Evolutionary conservation across 2,329 filamentous ascomycete genomes (phyloP), one percentile per base, ranked within the genome.

Genomic region (Fusarium sp.): DNA sequence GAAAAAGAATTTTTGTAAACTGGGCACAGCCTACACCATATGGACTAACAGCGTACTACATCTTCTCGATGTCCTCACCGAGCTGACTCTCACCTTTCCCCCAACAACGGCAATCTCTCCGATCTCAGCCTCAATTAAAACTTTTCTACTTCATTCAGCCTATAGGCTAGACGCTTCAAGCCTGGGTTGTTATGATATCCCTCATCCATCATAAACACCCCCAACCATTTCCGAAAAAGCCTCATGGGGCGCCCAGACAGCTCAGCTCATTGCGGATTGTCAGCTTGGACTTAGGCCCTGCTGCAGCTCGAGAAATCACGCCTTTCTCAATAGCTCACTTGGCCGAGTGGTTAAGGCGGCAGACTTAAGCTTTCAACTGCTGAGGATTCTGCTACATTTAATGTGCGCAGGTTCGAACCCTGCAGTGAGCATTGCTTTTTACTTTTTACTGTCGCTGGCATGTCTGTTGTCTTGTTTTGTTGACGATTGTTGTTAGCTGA

Each of bases 331-430:
- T 51, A 57, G 54, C 54, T 57, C 54, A 57, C 54, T 57, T 68
- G 54, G 62, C 54, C 65, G 64, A 68, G 63, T 65, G 63, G 63
- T 65, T 65, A 65, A 65, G 63, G 63, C 63, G 63, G 63, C 61
- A 65, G 63, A 57, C 50, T 65, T 65, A 65, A 65, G 63, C 53
- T 39, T 35, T 39, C 24, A 12, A 7, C 38, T 65, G 33, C 60
- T 65, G 16, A 42, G 42, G 45, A 42, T 56, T 65, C 60, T 65
- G 61, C 63, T 65, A 65, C 60, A 55, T 41, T 47, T 31, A 62
- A 55, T 50, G 56, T 65, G 61, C 63, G 60, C 60, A 63, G 44
- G 63, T 65, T 65, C 63, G 45, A 65, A 65, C 42, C 63, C 44
- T 57, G 54, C 54, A 57, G 54, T 57, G 54, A 59, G 56, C 33